These are phyloP conservation scores for Marsdenia floribunda DNA, from an alignment of 257 asterid species.

Conservation along the genomic window DNA sequence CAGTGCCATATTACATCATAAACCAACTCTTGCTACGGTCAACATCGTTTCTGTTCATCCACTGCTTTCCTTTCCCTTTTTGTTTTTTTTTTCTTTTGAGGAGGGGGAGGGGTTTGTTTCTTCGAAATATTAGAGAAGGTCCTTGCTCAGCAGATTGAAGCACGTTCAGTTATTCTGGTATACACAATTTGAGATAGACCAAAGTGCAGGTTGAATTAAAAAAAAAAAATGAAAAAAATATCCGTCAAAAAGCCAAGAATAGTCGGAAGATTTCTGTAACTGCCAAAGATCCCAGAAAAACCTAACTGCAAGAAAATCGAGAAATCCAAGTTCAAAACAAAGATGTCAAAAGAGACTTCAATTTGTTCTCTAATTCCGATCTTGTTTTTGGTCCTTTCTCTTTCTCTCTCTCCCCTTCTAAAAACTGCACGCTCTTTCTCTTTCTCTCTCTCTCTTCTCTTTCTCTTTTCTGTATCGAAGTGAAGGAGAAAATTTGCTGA, in stretches of 20 bases:
- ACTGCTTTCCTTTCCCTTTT: background rate
- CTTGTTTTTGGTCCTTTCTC: background rate
- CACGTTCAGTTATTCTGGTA: background rate
- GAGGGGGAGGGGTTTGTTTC: background rate
- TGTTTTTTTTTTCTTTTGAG: too few species aligned
- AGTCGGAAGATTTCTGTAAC: background rate
- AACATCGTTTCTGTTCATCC: slow-evolving; percentile 28
- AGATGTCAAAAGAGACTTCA: background rate
- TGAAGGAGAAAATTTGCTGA: background rate
- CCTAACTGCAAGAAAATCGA: slow-evolving; percentile 7
- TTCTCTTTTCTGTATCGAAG: slow-evolving; percentile 13
- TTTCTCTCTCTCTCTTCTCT: slow-evolving; percentile 2
- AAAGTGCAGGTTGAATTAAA: background rate
- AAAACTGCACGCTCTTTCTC: background rate
- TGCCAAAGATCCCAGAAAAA: slow-evolving; percentile 16
- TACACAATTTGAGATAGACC: background rate
- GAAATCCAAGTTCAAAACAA: slow-evolving; percentile 1
- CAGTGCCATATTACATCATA: slow-evolving; percentile 64
- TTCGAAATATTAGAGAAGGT: slow-evolving; percentile 11
- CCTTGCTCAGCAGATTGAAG: background rate
- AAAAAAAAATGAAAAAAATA: background rate
- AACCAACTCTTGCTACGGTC: slow-evolving; percentile 28
- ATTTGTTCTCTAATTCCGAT: slow-evolving; percentile 5
- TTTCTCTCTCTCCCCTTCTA: slow-evolving; percentile 20
- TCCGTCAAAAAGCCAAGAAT: background rate